These are phyloP conservation scores for Viola odorata DNA, from an alignment of 345 rosid genomes.

Conservation along the genomic window DNA sequence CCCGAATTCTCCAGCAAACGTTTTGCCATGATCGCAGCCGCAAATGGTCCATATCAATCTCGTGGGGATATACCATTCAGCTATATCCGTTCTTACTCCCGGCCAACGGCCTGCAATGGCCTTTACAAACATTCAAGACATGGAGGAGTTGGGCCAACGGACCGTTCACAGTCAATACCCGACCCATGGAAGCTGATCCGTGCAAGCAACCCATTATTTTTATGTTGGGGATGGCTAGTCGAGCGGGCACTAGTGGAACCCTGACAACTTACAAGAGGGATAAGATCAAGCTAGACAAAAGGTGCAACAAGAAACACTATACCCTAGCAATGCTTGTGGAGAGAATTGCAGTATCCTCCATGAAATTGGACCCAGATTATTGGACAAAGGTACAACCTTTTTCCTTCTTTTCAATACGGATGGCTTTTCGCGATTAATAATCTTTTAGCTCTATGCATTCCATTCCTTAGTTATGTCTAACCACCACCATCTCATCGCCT, in stretches of 20 bases:
- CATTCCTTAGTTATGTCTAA: too few species aligned
- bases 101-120: constrained; percentile 39
- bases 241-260: constrained; percentile 42
- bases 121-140: constrained; percentile 69
- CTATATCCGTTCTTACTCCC: constrained; percentile 42
- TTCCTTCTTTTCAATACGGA: too few species aligned
- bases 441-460: too few species aligned
- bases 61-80: constrained; percentile 87
- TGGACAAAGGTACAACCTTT: constrained; percentile 55
- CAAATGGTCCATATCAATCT: constrained; percentile 63
- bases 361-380: constrained; percentile 52
- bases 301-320: constrained; percentile 32
- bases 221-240: constrained; percentile 46
- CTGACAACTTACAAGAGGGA: constrained; percentile 38
- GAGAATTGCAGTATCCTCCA: constrained; percentile 42
- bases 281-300: constrained; percentile 19
- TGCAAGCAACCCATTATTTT: constrained; percentile 50
- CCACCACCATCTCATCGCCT: too few species aligned
- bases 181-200: constrained; percentile 37
- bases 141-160: constrained; percentile 60
- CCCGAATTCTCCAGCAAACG: constrained; percentile 62
- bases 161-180: constrained; percentile 70
- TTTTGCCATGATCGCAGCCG: constrained; percentile 50
- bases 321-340: constrained; percentile 30
- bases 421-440: too few species aligned